phyloP scores from a whole-genome alignment of 768 basidiomycete species.

The Lactifluus volemus region DNA sequence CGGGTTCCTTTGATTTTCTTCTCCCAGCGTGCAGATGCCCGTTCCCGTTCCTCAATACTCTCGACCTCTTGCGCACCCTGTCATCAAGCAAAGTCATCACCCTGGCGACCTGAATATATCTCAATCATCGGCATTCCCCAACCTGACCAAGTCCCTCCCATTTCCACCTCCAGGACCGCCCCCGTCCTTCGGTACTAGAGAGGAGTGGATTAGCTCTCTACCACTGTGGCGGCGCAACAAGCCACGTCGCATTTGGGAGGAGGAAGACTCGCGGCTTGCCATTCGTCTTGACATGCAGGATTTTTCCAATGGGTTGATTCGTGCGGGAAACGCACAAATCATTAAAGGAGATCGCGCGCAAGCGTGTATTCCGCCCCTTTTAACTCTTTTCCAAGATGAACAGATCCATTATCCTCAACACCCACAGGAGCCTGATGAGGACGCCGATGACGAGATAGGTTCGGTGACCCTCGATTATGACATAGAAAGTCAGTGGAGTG shows the following conservation, averaged over 20 bases:
- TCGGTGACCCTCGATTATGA: conserved; percentile 33
- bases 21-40: conserved; percentile 61
- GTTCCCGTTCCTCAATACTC: conserved; percentile 66
- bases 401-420: conserved; percentile 2
- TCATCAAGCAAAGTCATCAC: conserved; percentile 46
- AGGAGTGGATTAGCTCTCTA: conserved; percentile 66
- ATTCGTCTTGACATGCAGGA: conserved; percentile 34
- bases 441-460: conserved; percentile 40
- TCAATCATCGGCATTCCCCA: conserved; percentile 40
- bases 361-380: conserved; percentile 77
- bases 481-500: conserved; percentile 32
- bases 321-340: conserved; percentile 67
- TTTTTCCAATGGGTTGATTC: conserved; percentile 70
- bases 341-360: conserved; percentile 83
- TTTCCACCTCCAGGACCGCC: conserved; percentile 52
- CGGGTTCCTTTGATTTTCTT: conserved; percentile 23
- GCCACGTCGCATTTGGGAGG: conserved; percentile 55
- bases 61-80: conserved; percentile 52
- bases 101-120: conserved; percentile 32
- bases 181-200: conserved; percentile 54
- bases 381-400: conserved; percentile 21
- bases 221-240: conserved; percentile 66
- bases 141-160: conserved; percentile 50
- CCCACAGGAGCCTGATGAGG: conserved; percentile 25
- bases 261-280: conserved; percentile 34